A percentile compares a stretch with the other conserved stretches of the same genome.
phyloP scores from a whole-genome alignment of 2,329 filamentous ascomycete species.

The Talaromyces sp. region DNA sequence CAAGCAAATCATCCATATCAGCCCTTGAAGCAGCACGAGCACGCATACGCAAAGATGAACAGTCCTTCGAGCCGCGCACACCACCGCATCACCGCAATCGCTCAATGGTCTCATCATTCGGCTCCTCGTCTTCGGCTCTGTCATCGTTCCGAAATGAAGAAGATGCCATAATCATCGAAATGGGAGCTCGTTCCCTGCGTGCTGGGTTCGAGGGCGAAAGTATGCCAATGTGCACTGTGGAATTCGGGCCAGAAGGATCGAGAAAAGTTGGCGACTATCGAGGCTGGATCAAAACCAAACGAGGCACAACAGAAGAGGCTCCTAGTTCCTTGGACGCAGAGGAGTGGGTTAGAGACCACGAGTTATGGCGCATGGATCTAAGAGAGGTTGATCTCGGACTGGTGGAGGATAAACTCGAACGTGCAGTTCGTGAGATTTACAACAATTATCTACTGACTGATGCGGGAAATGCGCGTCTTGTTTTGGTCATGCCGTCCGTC shows the following conservation, averaged over 20 bases:
- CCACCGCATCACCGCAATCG: constrained; percentile 43
- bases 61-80: constrained; percentile 50
- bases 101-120: constrained; percentile 48
- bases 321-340: constrained; percentile 6
- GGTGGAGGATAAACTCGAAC: constrained; percentile 80
- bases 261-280: constrained; percentile 77
- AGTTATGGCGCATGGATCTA: constrained; percentile 77
- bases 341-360: constrained; percentile 46
- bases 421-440: constrained; percentile 73
- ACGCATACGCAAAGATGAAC: constrained; percentile 24
- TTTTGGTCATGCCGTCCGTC: constrained; percentile 70
- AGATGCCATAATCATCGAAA: constrained; percentile 74
- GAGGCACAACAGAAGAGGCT: constrained; percentile 20
- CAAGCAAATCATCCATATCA: constrained; percentile 17
- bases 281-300: constrained; percentile 51
- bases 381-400: constrained; percentile 69
- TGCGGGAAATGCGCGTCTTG: constrained; percentile 65
- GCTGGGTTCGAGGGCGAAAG: constrained; percentile 84
- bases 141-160: constrained; percentile 66
- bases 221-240: constrained; percentile 63
- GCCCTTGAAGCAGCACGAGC: constrained; percentile 17
- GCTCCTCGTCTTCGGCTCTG: constrained; percentile 52
- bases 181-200: constrained; percentile 72
- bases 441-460: constrained; percentile 62
- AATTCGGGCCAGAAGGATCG: constrained; percentile 70